phyloP scores from a whole-genome alignment of 352 stramenopile species.

The Blastocystis sp. region DNA sequence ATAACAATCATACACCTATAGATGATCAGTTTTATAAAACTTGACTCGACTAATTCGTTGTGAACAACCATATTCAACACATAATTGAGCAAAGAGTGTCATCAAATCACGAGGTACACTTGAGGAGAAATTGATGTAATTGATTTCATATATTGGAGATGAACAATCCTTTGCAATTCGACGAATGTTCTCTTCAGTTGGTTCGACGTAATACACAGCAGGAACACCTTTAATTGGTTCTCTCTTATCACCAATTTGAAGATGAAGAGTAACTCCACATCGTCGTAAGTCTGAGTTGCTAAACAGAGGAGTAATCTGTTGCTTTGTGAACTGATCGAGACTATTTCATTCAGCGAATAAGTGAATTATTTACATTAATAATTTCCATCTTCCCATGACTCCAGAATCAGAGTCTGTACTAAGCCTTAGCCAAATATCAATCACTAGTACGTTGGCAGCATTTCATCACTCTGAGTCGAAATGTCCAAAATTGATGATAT shows the following conservation, averaged over 20 bases:
- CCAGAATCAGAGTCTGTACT: conserved; percentile 6
- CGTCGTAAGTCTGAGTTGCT: conserved; percentile 91
- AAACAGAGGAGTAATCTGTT: conserved; percentile 90
- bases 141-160: conserved; percentile 69
- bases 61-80: conserved; percentile 57
- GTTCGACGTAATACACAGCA: conserved; percentile 92
- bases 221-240: conserved; percentile 93
- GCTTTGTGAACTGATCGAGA: conserved; percentile 52
- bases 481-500: conserved; percentile 57
- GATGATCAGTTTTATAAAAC: background rate
- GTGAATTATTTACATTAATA: conserved; percentile 11
- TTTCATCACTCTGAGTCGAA: conserved; percentile 43
- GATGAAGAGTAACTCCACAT: conserved; percentile 92
- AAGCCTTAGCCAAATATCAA: background rate
- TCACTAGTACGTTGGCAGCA: conserved; percentile 16
- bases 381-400: conserved; percentile 47
- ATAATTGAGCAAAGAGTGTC: conserved; percentile 63
- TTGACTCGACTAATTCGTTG: conserved; percentile 6
- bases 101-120: conserved; percentile 57
- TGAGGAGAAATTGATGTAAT: conserved; percentile 63
- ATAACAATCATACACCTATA: conserved; percentile 92
- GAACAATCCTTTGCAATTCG: conserved; percentile 87
- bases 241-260: conserved; percentile 84
- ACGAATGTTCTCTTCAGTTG: conserved; percentile 88
- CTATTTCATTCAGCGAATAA: background rate